Conservation (phyloP, 305 asterid genomes). For the Fraxinus albicans region DNA sequence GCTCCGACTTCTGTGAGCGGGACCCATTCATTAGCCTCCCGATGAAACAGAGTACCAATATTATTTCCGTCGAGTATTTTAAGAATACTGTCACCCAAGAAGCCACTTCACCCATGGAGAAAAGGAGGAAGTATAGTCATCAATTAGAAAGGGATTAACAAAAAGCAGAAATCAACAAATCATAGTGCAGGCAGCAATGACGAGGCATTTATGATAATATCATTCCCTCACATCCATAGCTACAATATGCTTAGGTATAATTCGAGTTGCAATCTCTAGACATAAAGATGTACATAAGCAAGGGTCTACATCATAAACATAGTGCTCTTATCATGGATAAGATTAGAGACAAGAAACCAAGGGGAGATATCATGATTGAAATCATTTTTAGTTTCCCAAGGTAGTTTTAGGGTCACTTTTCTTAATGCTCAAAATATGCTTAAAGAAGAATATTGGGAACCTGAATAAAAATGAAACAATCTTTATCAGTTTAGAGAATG, state of each 20-base stretch:
- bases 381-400: background rate
- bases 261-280: background rate
- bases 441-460: background rate
- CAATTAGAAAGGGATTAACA: slow-evolving; percentile 8
- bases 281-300: background rate
- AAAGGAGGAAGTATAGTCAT: background rate
- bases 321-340: background rate
- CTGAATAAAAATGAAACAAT: background rate
- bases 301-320: background rate
- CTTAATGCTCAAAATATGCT: background rate
- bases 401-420: background rate
- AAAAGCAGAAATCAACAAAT: background rate
- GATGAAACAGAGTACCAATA: slow-evolving; percentile 65
- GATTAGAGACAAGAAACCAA: background rate
- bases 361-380: background rate
- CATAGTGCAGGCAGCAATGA: background rate
- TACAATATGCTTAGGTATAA: background rate
- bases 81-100: slow-evolving; percentile 41
- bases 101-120: slow-evolving; percentile 49
- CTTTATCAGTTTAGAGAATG: background rate
- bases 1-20: slow-evolving; percentile 42
- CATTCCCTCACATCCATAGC: background rate
- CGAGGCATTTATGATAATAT: background rate
- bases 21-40: slow-evolving; percentile 53
- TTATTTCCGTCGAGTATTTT: slow-evolving; percentile 51